Evolutionary conservation across 495 filamentous ascomycete species (phyloP).

Genomic region (Neurospora discreta): DNA sequence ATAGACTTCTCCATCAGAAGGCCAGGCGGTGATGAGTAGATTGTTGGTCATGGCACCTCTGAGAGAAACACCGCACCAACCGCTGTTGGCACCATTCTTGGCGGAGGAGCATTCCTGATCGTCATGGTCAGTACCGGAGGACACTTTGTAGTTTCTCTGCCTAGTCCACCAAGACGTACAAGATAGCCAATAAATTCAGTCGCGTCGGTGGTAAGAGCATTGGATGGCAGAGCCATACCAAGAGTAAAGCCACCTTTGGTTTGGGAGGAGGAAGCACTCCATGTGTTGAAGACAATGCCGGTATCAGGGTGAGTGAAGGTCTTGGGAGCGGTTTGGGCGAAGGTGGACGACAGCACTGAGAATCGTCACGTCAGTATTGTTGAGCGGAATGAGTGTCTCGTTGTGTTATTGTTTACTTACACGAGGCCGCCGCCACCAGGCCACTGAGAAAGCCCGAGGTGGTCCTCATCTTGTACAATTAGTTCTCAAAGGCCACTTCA

Average conservation of each 20-base stretch:
- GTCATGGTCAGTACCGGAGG: slow-evolving; percentile 5
- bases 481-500: slow-evolving; percentile 1
- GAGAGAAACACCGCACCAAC: slow-evolving; percentile 49
- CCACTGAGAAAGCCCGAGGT: slow-evolving; percentile 12
- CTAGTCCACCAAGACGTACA: slow-evolving; percentile 22
- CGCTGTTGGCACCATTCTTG: slow-evolving; percentile 17
- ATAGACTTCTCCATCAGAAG: slow-evolving; percentile 34
- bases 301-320: slow-evolving; percentile 33
- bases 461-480: slow-evolving; percentile 15
- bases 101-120: slow-evolving; percentile 18
- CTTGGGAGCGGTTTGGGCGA: slow-evolving; percentile 14
- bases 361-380: not conserved
- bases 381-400: not conserved
- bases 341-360: slow-evolving; percentile 15
- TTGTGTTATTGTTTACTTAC: slow-evolving; percentile 10
- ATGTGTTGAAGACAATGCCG: slow-evolving; percentile 37
- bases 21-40: slow-evolving; percentile 48
- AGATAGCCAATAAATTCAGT: slow-evolving; percentile 49
- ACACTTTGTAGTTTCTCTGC: not conserved
- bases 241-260: slow-evolving; percentile 36
- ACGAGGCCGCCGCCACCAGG: slow-evolving; percentile 17
- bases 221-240: slow-evolving; percentile 44
- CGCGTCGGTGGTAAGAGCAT: slow-evolving; percentile 38
- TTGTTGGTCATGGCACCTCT: slow-evolving; percentile 46
- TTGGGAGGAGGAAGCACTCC: slow-evolving; percentile 16